phyloP scores from a whole-genome alignment of 371 early-diverging fungal species.

The Haplosporangium sp. region DNA sequence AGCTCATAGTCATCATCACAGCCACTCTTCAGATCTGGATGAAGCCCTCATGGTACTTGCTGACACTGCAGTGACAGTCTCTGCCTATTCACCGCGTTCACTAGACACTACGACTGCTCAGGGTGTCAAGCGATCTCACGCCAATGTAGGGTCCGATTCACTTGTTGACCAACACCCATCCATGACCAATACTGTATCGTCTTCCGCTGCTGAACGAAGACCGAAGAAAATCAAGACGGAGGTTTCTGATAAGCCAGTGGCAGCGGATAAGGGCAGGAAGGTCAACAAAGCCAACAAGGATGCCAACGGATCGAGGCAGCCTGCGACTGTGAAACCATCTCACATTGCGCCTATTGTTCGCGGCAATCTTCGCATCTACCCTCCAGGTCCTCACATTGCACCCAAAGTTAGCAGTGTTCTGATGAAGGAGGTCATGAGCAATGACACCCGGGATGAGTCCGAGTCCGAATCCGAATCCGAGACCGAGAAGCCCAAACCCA shows the following conservation, averaged over 20 bases:
- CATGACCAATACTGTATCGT: neutral
- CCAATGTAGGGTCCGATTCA: neutral
- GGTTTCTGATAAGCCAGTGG: slow-evolving; percentile 6
- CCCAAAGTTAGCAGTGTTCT: slow-evolving; percentile 12
- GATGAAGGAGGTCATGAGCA: slow-evolving; percentile 3
- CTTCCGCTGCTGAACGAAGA: slow-evolving; percentile 9
- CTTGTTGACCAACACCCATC: neutral
- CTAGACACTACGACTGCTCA: slow-evolving; percentile 4
- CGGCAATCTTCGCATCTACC: slow-evolving; percentile 51
- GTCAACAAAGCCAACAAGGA: neutral
- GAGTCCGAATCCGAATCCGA: neutral
- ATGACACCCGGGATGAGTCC: neutral
- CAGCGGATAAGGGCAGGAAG: slow-evolving; percentile 4
- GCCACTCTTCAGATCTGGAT: slow-evolving; percentile 40
- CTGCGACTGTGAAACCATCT: slow-evolving; percentile 9
- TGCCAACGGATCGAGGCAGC: slow-evolving; percentile 1
- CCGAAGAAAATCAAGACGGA: slow-evolving; percentile 34
- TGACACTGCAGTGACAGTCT: slow-evolving; percentile 44
- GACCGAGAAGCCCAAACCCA: too few relatives aligned
- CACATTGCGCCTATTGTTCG: slow-evolving; percentile 39
- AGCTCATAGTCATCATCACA: slow-evolving; percentile 15
- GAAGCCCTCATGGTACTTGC: slow-evolving; percentile 53
- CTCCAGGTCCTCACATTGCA: slow-evolving; percentile 41
- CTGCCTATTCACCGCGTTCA: slow-evolving; percentile 3
- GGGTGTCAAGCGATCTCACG: slow-evolving; percentile 32